Conservation (phyloP, 2,329 filamentous ascomycete species). For the Diplocarpon rosae region DNA sequence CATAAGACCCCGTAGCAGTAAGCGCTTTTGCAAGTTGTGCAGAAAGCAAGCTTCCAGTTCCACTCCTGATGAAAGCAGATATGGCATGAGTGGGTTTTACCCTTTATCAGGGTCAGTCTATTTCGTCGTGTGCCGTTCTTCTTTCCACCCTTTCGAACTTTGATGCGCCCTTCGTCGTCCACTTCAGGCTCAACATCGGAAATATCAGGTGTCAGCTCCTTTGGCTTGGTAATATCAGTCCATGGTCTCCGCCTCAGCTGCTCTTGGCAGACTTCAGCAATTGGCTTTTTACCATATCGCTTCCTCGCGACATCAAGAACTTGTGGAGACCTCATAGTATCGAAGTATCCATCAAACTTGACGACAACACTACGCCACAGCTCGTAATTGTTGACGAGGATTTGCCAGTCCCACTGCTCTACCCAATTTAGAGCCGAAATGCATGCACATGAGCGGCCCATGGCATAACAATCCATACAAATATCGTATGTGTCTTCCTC, state of each 20-base stretch:
- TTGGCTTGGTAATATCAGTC: conserved; percentile 54
- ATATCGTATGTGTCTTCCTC: conserved; percentile 86
- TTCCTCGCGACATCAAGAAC: conserved; percentile 60
- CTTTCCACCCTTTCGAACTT: conserved; percentile 54
- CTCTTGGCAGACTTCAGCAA: conserved; percentile 90
- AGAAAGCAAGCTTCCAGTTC: conserved; percentile 75
- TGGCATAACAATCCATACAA: conserved; percentile 97
- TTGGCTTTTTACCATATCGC: conserved; percentile 59
- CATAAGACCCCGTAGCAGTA: conserved; percentile 95
- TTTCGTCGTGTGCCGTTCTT: conserved; percentile 27
- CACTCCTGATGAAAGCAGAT: conserved; percentile 73
- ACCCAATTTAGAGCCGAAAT: conserved; percentile 80
- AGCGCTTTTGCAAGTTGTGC: conserved; percentile 60
- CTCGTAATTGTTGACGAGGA: conserved; percentile 69
- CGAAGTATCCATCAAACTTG: conserved; percentile 56
- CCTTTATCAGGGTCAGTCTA: conserved; percentile 34
- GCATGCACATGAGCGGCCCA: conserved; percentile 88
- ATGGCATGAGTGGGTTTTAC: conserved; percentile 56
- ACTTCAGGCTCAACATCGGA: conserved; percentile 45
- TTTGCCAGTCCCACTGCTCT: conserved; percentile 82
- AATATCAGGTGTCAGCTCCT: conserved; percentile 28
- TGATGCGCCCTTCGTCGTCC: conserved; percentile 49
- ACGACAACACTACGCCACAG: conserved; percentile 72
- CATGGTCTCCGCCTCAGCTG: conserved; percentile 71
- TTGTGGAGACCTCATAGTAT: conserved; percentile 54